phyloP scores from a whole-genome alignment of 176 grass and related monocot genomes.

The Chloris gayana region DNA sequence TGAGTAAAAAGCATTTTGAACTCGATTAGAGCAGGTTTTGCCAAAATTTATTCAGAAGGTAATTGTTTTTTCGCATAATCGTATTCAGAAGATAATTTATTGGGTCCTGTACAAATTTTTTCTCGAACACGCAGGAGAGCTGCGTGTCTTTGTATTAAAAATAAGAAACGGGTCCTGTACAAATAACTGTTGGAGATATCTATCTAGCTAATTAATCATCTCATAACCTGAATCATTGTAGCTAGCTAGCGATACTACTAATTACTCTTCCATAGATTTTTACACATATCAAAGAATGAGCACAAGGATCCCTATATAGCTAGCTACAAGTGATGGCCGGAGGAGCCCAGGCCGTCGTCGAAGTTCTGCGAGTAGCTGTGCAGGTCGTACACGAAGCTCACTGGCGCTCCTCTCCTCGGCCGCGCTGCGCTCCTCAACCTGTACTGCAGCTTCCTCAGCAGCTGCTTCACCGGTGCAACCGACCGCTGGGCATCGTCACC shows the following conservation, averaged over 20 bases:
- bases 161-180: neutral
- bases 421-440: neutral
- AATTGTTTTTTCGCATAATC: too few relatives aligned
- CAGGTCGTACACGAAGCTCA: constrained; percentile 28
- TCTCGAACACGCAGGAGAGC: too few relatives aligned
- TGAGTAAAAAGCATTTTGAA: neutral
- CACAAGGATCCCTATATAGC: neutral
- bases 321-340: neutral
- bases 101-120: neutral
- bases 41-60: neutral
- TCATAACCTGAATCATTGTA: neutral
- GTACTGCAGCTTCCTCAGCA: constrained; percentile 30
- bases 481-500: neutral
- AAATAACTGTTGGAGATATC: neutral
- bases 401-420: neutral
- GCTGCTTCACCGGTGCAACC: constrained; percentile 2
- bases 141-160: too few relatives aligned
- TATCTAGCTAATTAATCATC: neutral
- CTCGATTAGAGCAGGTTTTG: neutral
- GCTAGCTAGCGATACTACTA: neutral
- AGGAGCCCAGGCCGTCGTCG: constrained; percentile 16
- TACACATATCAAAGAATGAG: neutral
- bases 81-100: neutral
- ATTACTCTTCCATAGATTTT: too few relatives aligned
- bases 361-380: constrained; percentile 43